phyloP scores from a whole-genome alignment of 345 rosid genomes.

The Rubroshorea leprosula region DNA sequence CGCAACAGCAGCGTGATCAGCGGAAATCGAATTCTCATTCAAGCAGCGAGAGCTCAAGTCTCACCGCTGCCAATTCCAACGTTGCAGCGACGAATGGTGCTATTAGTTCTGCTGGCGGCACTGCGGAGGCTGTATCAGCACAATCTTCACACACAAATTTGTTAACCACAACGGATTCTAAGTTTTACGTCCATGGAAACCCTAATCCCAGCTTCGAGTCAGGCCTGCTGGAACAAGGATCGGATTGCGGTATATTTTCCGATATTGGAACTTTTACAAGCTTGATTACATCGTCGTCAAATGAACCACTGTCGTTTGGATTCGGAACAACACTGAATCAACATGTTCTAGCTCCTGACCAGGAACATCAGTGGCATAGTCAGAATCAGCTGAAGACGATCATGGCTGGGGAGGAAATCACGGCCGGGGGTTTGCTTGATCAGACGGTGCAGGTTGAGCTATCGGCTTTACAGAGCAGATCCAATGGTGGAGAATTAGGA shows the following conservation, averaged over 20 bases:
- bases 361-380: conserved; percentile 27
- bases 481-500: conserved; percentile 45
- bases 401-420: conserved; percentile 20
- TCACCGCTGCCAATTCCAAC: conserved; percentile 50
- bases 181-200: conserved; percentile 13
- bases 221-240: conserved; percentile 43
- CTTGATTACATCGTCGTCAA: conserved; percentile 35
- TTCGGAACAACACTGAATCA: conserved; percentile 13
- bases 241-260: conserved; percentile 59
- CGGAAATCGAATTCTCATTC: conserved; percentile 43
- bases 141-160: conserved; percentile 36
- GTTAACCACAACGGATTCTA: conserved; percentile 18
- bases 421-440: conserved; percentile 36
- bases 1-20: conserved; percentile 19
- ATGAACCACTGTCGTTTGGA: conserved; percentile 45
- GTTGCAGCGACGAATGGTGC: conserved; percentile 16
- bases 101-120: not conserved
- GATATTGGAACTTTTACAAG: conserved; percentile 57
- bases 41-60: conserved; percentile 82
- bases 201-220: conserved; percentile 35
- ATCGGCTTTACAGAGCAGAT: conserved; percentile 23
- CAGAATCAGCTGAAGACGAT: conserved; percentile 21
- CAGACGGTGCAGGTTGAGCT: conserved; percentile 43
- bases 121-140: conserved; percentile 37
- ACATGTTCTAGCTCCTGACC: conserved; percentile 4